A percentile compares a stretch with the other conserved stretches of the same genome.
These are phyloP conservation scores for Nectriaceae sp. DNA, from an alignment of 2,329 filamentous ascomycete genomes.

Conservation along the genomic window DNA sequence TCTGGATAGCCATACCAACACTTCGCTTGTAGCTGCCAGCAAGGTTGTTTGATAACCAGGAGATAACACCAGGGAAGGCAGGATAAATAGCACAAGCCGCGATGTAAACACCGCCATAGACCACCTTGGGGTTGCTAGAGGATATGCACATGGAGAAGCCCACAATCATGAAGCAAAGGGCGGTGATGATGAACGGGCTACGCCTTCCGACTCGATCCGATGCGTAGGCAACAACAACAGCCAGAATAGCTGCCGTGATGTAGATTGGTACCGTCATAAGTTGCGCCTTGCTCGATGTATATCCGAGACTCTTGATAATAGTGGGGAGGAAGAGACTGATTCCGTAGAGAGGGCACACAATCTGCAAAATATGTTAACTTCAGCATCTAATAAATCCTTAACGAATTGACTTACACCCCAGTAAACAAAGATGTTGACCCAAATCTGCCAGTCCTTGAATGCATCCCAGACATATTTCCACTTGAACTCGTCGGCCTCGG, in stretches of 20 bases:
- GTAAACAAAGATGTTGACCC: constrained; percentile 60
- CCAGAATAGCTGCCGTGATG: constrained; percentile 63
- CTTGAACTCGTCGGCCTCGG: constrained; percentile 73
- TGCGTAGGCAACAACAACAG: constrained; percentile 53
- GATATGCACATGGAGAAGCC: constrained; percentile 64
- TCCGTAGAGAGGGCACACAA: constrained; percentile 57
- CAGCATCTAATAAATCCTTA: neutral
- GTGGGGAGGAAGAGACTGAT: constrained; percentile 63
- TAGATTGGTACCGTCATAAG: constrained; percentile 64
- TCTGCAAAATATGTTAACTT: constrained; percentile 31
- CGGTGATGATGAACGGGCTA: constrained; percentile 56
- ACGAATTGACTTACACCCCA: constrained; percentile 54
- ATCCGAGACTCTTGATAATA: constrained; percentile 63
- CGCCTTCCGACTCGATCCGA: constrained; percentile 57
- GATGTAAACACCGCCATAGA: constrained; percentile 77
- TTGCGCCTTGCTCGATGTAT: constrained; percentile 59
- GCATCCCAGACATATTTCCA: constrained; percentile 74
- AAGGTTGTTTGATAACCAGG: constrained; percentile 79
- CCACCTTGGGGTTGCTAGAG: constrained; percentile 56
- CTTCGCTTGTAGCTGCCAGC: constrained; percentile 66
- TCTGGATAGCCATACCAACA: constrained; percentile 65
- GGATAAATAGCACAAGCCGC: constrained; percentile 80
- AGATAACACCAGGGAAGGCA: constrained; percentile 74
- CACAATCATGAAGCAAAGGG: constrained; percentile 54
- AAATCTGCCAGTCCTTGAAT: constrained; percentile 80